Percentiles rank a stretch among this genome's conserved stretches.
These are phyloP conservation scores for Calophaca sinica DNA, from an alignment of 306 rosid genomes.

Conservation along the genomic window DNA sequence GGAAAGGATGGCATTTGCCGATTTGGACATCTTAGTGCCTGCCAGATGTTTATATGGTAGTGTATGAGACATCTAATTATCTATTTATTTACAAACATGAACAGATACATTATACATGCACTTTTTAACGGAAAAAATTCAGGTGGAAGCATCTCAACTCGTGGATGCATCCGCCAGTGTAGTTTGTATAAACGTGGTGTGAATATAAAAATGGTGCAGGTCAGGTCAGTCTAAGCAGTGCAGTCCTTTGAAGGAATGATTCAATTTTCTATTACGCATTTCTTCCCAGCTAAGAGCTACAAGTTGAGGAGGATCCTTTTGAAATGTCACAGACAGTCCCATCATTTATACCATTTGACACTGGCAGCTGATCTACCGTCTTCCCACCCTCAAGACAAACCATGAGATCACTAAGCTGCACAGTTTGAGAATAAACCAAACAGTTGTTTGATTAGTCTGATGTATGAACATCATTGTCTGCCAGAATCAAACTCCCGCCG, in stretches of 20 bases:
- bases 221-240: constrained; percentile 1
- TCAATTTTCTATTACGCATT: constrained; percentile 39
- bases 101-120: background rate
- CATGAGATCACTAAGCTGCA: constrained; percentile 85
- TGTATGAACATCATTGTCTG: background rate
- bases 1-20: no score
- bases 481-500: background rate
- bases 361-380: constrained; percentile 49
- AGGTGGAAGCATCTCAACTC: constrained; percentile 27
- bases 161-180: constrained; percentile 16
- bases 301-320: constrained; percentile 48
- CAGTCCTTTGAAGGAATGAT: background rate
- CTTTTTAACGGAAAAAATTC: background rate
- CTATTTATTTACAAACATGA: constrained; percentile 33
- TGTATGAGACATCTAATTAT: background rate
- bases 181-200: constrained; percentile 30
- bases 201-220: background rate
- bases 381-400: constrained; percentile 64
- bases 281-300: constrained; percentile 39
- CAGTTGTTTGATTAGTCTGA: constrained; percentile 39
- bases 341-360: constrained; percentile 50
- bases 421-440: constrained; percentile 33
- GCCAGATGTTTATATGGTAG: no score
- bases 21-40: no score
- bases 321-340: constrained; percentile 43